Percentiles rank a stretch among this genome's conserved stretches.
phyloP scores from a whole-genome alignment of 345 rosid species.

The Turnera subulata region DNA sequence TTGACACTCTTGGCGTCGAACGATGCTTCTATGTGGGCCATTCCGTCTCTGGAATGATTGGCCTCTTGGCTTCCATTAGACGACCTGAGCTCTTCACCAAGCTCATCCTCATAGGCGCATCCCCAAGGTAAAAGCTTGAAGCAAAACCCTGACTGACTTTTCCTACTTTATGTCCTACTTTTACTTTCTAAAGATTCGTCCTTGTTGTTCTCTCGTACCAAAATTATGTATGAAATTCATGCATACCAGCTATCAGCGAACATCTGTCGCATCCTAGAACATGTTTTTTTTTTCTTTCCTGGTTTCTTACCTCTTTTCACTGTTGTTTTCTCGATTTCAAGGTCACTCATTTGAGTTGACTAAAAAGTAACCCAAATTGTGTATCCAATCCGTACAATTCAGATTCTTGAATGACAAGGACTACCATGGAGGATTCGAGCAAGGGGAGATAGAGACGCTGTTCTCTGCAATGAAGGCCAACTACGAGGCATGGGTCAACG shows the following conservation, averaged over 20 bases:
- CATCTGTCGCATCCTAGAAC: too few species aligned
- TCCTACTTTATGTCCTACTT: too few species aligned
- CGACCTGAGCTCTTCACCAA: slow-evolving; percentile 80
- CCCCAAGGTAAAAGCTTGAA: slow-evolving; percentile 59
- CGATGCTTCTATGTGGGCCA: slow-evolving; percentile 74
- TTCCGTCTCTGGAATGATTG: slow-evolving; percentile 89
- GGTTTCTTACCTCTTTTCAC: too few species aligned
- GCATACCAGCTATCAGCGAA: too few species aligned
- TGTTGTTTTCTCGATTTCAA: too few species aligned
- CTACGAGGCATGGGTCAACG: slow-evolving; percentile 76
- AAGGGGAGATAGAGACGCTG: slow-evolving; percentile 53
- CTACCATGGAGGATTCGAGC: slow-evolving; percentile 76
- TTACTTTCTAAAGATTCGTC: not conserved
- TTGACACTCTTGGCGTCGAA: slow-evolving; percentile 56
- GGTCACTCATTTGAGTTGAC: too few species aligned
- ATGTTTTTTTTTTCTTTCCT: too few species aligned
- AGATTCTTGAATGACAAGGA: slow-evolving; percentile 44
- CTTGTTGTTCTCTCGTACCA: not conserved
- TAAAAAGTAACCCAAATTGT: too few species aligned
- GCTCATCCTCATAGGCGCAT: slow-evolving; percentile 71
- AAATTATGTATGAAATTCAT: too few species aligned
- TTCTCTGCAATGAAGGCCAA: slow-evolving; percentile 75
- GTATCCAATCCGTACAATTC: not conserved
- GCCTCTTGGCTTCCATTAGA: slow-evolving; percentile 71
- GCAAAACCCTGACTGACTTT: too few species aligned